Evolutionary conservation across 192 early-diverging fungal genomes (phyloP).

Genomic region (Entomortierella chlamydospora): DNA sequence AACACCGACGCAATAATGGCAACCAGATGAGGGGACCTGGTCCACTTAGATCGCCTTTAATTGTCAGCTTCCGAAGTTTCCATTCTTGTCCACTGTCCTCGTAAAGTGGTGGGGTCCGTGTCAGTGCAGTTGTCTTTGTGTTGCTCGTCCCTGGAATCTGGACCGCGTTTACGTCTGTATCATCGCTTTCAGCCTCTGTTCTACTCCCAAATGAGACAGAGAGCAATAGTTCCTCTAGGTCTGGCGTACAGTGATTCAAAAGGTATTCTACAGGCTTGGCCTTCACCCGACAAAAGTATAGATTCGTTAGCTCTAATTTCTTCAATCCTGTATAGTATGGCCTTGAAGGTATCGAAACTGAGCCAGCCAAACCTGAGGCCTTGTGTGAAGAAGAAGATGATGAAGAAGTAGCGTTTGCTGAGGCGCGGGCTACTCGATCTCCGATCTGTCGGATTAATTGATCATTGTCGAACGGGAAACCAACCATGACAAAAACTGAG

Average conservation of each 20-base stretch:
- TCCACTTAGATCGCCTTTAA: conserved; percentile 38
- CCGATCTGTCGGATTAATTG: conserved; percentile 20
- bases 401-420: too few species aligned
- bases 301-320: conserved; percentile 25
- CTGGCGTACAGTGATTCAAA: conserved; percentile 23
- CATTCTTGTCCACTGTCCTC: neutral
- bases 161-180: neutral
- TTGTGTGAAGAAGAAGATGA: neutral
- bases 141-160: neutral
- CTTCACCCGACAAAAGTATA: conserved; percentile 16
- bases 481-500: conserved; percentile 6
- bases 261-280: conserved; percentile 32
- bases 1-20: conserved; percentile 13
- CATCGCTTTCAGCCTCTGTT: conserved; percentile 9
- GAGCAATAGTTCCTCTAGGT: conserved; percentile 27
- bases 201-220: conserved; percentile 38
- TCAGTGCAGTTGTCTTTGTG: neutral
- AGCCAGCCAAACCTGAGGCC: neutral
- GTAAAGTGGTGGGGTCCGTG: neutral
- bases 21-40: conserved; percentile 28
- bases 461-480: conserved; percentile 39
- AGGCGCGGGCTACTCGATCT: conserved; percentile 1
- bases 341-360: neutral
- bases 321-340: conserved; percentile 2
- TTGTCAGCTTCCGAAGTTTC: conserved; percentile 14